A percentile compares a stretch with the other conserved stretches of the same genome.
Evolutionary conservation across 2,329 filamentous ascomycete species (phyloP).

Genomic region (Fusarium circinatum): DNA sequence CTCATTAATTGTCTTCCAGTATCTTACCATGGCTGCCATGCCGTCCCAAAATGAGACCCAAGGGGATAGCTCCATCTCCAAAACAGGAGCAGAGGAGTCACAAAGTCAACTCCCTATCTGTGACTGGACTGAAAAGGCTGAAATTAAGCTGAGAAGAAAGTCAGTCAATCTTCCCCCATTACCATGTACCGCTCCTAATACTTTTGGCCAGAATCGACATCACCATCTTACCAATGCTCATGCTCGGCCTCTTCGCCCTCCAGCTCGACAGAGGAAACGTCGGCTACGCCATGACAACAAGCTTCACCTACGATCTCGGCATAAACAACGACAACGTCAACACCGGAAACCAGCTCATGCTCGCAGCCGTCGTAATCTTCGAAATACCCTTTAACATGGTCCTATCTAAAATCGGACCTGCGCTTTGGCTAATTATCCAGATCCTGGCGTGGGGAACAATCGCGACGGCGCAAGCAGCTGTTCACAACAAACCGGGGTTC

Average conservation of each 20-base stretch:
- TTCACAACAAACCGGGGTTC: background rate
- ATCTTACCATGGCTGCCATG: background rate
- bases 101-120: background rate
- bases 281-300: slow-evolving; percentile 9
- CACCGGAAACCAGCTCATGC: slow-evolving; percentile 11
- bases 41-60: rapidly evolving
- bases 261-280: slow-evolving; percentile 13
- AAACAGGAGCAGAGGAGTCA: background rate
- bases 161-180: rapidly evolving
- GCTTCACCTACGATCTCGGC: slow-evolving; percentile 1
- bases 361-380: background rate
- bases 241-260: slow-evolving; percentile 7
- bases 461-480: background rate
- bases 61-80: rapidly evolving
- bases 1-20: no score
- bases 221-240: background rate
- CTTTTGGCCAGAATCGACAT: background rate
- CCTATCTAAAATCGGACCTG: background rate
- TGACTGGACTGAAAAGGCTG: slow-evolving; percentile 1
- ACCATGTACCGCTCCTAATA: background rate
- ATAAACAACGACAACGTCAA: slow-evolving; percentile 12
- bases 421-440: slow-evolving; percentile 1
- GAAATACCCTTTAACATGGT: slow-evolving; percentile 17
- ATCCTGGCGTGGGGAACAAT: background rate
- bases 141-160: background rate